Evolutionary conservation across 306 rosid genomes (phyloP).

Genomic region (Crataegus laevigata): DNA sequence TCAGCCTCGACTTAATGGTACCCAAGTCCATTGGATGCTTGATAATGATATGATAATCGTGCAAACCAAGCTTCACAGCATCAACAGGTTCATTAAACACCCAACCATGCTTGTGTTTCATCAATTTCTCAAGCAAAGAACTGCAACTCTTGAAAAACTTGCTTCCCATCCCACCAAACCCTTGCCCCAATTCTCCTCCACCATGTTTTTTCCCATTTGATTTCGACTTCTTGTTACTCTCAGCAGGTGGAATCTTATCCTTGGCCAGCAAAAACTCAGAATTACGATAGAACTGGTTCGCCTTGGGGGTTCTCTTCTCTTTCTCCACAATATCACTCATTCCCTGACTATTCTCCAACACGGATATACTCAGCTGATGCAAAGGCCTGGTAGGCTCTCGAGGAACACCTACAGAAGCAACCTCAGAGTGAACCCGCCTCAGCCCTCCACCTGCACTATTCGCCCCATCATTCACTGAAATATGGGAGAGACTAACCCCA

Average conservation of each 20-base stretch:
- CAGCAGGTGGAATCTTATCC: constrained; percentile 87
- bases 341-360: constrained; percentile 68
- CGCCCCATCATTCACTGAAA: constrained; percentile 23
- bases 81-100: constrained; percentile 90
- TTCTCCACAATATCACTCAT: constrained; percentile 64
- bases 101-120: constrained; percentile 93
- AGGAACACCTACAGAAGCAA: constrained; percentile 51
- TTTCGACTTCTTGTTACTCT: constrained; percentile 78
- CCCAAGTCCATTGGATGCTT: constrained; percentile 91
- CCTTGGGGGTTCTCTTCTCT: constrained; percentile 94
- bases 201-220: constrained; percentile 61
- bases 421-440: constrained; percentile 61
- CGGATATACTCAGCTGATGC: constrained; percentile 56
- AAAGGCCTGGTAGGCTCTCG: constrained; percentile 52
- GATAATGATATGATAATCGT: constrained; percentile 72
- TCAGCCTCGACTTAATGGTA: constrained; percentile 69
- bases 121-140: constrained; percentile 81
- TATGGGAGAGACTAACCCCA: constrained; percentile 30
- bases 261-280: constrained; percentile 89
- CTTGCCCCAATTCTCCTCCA: constrained; percentile 51
- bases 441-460: constrained; percentile 37
- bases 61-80: constrained; percentile 75
- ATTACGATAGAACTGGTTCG: constrained; percentile 78
- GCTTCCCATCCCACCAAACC: constrained; percentile 58
- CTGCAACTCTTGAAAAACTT: constrained; percentile 85